Evolutionary conservation across 1,284 basidiomycete genomes (phyloP), one percentile per base, ranked within the genome.

Genomic region (Anthracocystis walkeri): DNA sequence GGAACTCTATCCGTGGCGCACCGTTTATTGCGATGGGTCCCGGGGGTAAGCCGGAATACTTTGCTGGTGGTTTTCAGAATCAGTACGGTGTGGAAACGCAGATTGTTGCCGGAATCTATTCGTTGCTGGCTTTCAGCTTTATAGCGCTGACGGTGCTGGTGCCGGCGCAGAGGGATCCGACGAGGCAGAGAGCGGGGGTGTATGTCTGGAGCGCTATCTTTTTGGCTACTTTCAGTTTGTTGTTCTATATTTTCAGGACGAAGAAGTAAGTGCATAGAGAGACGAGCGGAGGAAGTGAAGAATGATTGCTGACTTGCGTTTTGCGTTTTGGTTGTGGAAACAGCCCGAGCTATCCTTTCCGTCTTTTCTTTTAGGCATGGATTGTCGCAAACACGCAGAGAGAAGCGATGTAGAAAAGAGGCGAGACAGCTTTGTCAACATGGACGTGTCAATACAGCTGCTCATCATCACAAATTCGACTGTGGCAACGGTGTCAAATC

Each of bases 71-170:
- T 2, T 97, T 92, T 87, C 91, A 92, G 83, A 94, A 91, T 82
- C 95, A 98, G 86, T 92, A 90, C 79, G 95, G 94, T 3, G 92
- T 96, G 81, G 97, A 99, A 87, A 92, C 92, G 21, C 92, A 94
- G 82, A 92, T 98, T 54, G 88, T 99, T 25, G 89, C 91, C 1
- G 89, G 90, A 68, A 90, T 96, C 52, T 99, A 99, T 83, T 94
- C 92, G 14, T 85, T 93, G 21, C 87, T 97, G 42, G 91, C 91
- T 1, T 90, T 91, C 67, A 89, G 93, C 12, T 92, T 95, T 86
- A 86, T 97, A 65, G 93, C 94, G 86, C 88, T 98, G 58, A 92
- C 90, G 1, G 86, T 93, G 56, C 89, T 94, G 61, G 90, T 94
- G 40, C 95, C 96, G 0, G 89, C 90, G 60, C 91, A 96, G 85